These are phyloP conservation scores for Neofusicoccum sp. DNA, from an alignment of 2,329 filamentous ascomycete genomes.

Conservation along the genomic window DNA sequence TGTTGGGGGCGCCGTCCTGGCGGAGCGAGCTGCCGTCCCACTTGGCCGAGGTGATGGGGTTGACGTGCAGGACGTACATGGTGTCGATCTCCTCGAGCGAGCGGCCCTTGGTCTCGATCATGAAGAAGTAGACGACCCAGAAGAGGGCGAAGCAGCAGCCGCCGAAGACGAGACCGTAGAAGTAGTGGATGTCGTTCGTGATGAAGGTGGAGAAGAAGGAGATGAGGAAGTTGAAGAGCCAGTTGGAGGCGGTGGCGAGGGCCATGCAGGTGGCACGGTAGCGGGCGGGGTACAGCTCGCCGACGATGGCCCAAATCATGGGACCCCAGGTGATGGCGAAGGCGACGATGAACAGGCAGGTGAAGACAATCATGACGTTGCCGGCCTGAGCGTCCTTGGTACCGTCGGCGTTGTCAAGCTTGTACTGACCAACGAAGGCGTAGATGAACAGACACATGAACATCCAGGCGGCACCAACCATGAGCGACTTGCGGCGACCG, in stretches of 20 bases:
- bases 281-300: constrained; percentile 63
- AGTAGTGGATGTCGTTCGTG: constrained; percentile 66
- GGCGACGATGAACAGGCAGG: constrained; percentile 64
- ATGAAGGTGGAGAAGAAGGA: constrained; percentile 80
- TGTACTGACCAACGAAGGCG: constrained; percentile 47
- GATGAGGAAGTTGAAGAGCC: constrained; percentile 44
- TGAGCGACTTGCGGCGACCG: constrained; percentile 46
- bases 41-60: constrained; percentile 46
- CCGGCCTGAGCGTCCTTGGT: constrained; percentile 47
- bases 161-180: constrained; percentile 74
- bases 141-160: constrained; percentile 66
- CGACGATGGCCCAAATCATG: constrained; percentile 67
- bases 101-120: constrained; percentile 70
- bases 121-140: constrained; percentile 71
- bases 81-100: constrained; percentile 76
- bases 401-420: constrained; percentile 34
- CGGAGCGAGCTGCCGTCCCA: constrained; percentile 11
- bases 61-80: constrained; percentile 65
- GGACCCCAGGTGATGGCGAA: constrained; percentile 71
- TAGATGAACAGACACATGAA: constrained; percentile 60
- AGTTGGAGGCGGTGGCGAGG: constrained; percentile 45
- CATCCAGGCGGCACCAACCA: constrained; percentile 48
- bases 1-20: constrained; percentile 22
- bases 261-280: constrained; percentile 38
- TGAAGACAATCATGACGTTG: constrained; percentile 64